Conservation (phyloP, 2,329 filamentous ascomycete species). For the Fulvia fulva region DNA sequence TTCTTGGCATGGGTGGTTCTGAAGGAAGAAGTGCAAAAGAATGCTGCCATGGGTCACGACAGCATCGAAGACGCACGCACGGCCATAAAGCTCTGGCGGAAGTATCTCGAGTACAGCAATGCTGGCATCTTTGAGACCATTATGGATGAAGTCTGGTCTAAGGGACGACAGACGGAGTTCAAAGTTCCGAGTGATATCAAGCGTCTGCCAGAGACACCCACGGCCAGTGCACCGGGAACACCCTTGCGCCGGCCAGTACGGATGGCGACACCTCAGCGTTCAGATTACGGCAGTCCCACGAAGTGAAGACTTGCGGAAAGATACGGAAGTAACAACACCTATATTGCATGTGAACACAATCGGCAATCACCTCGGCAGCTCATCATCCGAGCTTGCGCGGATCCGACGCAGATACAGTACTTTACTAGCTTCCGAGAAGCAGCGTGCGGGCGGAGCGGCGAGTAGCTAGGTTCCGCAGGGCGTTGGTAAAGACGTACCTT, state of each 20-base stretch:
- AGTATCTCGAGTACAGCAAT: constrained; percentile 84
- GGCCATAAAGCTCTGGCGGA: constrained; percentile 81
- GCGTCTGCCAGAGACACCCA: constrained; percentile 25
- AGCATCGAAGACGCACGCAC: constrained; percentile 93
- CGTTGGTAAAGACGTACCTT: no score
- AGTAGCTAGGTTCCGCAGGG: not conserved
- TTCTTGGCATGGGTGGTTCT: constrained; percentile 90
- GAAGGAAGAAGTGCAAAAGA: constrained; percentile 88
- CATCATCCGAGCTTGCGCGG: not conserved
- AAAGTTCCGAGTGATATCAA: constrained; percentile 31
- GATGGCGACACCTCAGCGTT: constrained; percentile 24
- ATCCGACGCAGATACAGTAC: not conserved
- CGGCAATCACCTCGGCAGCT: not conserved
- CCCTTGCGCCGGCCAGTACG: constrained; percentile 26
- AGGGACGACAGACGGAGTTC: constrained; percentile 54
- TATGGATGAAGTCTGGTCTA: constrained; percentile 77
- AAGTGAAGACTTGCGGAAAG: constrained; percentile 19
- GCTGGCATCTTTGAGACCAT: constrained; percentile 79
- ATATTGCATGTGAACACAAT: not conserved
- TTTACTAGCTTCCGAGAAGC: not conserved
- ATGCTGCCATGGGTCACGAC: constrained; percentile 66
- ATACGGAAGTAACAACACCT: not conserved
- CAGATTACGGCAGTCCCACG: constrained; percentile 34
- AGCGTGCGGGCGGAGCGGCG: not conserved
- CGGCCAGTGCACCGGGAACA: constrained; percentile 31